Conservation (phyloP, 2,329 filamentous ascomycete species). For the Penicillium hesseltinei region DNA sequence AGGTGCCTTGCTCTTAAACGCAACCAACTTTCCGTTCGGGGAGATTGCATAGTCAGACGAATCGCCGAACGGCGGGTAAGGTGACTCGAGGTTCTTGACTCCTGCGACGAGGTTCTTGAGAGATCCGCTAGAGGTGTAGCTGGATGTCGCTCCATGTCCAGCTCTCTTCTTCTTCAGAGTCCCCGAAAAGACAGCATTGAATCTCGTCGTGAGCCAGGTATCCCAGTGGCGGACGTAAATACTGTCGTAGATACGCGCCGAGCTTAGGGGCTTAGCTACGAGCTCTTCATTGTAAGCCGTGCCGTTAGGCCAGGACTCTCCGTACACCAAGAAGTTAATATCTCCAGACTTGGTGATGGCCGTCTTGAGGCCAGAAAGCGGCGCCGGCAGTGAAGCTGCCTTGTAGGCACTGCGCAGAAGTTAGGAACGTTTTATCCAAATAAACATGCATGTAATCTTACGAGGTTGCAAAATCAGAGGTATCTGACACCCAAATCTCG, state of each 20-base stretch:
- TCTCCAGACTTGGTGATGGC: conserved; percentile 41
- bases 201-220: conserved; percentile 66
- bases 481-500: conserved; percentile 40
- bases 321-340: conserved; percentile 55
- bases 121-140: conserved; percentile 53
- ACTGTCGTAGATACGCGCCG: conserved; percentile 68
- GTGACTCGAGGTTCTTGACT: conserved; percentile 46
- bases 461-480: conserved; percentile 33
- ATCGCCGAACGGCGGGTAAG: conserved; percentile 68
- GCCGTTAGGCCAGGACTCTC: conserved; percentile 66
- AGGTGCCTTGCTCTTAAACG: conserved; percentile 45
- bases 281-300: conserved; percentile 65
- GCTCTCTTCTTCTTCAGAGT: conserved; percentile 48
- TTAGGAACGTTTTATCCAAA: background rate
- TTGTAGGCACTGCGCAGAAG: conserved; percentile 32
- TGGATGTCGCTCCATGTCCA: conserved; percentile 36
- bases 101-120: conserved; percentile 47
- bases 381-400: conserved; percentile 38
- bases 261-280: conserved; percentile 59
- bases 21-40: conserved; percentile 40
- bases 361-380: conserved; percentile 41
- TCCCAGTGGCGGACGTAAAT: conserved; percentile 85
- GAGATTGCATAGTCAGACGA: conserved; percentile 72
- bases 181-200: conserved; percentile 71
- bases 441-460: conserved; percentile 15